Evolutionary conservation across 139 green algal species (phyloP).

Genomic region (Raphidocelis subcapitata): DNA sequence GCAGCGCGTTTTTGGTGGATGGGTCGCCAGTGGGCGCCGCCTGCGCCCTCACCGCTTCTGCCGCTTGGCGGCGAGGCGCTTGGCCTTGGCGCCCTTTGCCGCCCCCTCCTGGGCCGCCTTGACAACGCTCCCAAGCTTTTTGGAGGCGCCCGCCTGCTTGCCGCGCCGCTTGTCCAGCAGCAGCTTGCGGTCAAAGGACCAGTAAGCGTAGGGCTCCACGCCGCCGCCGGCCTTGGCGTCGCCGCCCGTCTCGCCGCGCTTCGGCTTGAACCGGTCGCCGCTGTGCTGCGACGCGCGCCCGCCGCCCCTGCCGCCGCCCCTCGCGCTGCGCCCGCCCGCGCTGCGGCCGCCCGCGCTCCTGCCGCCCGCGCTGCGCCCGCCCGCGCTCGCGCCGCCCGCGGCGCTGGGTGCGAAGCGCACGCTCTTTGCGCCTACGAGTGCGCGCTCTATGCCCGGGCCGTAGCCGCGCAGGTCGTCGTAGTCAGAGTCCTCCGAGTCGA

Average conservation of each 20-base stretch:
- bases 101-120: conserved; percentile 44
- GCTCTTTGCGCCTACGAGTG: conserved; percentile 37
- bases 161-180: conserved; percentile 79
- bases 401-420: conserved; percentile 48
- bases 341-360: not conserved
- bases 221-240: conserved; percentile 69
- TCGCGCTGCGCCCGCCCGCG: not conserved
- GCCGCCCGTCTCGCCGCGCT: conserved; percentile 53
- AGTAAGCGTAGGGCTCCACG: conserved; percentile 97
- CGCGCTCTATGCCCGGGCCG: not conserved
- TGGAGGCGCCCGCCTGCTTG: conserved; percentile 60
- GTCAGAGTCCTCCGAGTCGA: conserved; percentile 64
- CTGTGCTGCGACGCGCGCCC: conserved; percentile 47
- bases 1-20: no score
- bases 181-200: conserved; percentile 94
- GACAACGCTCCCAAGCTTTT: conserved; percentile 60
- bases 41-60: not conserved
- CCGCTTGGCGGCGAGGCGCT: conserved; percentile 25
- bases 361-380: conserved; percentile 10
- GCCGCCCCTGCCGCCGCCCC: conserved; percentile 1
- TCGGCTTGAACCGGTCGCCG: conserved; percentile 70
- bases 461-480: conserved; percentile 66
- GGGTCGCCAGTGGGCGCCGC: no score
- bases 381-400: conserved; percentile 4
- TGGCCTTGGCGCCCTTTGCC: conserved; percentile 58